Percentiles rank a stretch among this genome's conserved stretches.
Conservation (phyloP, 2,329 filamentous ascomycete species). For the Sporothrix pseudoabietina region DNA sequence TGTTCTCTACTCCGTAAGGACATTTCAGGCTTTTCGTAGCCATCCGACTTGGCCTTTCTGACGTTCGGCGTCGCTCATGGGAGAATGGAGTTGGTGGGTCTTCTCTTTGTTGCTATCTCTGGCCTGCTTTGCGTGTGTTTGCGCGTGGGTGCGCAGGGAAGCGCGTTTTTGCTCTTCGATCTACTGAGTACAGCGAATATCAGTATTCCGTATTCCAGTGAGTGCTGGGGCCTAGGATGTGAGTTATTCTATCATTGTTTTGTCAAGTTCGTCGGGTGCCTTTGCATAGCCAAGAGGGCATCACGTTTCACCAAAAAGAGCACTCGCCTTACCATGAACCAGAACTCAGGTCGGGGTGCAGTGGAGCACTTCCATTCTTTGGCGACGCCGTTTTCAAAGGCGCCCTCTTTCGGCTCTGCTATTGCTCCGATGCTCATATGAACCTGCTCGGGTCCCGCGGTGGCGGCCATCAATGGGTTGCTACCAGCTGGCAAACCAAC, state of each 20-base stretch:
- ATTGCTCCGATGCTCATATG: neutral
- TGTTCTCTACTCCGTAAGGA: neutral
- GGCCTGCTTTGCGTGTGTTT: neutral
- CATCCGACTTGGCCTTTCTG: neutral
- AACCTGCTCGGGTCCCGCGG: neutral
- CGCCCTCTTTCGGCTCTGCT: neutral
- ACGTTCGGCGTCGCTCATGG: neutral
- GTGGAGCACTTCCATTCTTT: neutral
- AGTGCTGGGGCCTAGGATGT: neutral
- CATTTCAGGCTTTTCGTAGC: neutral
- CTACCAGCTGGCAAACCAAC: neutral
- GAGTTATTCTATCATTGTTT: neutral
- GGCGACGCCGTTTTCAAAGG: neutral
- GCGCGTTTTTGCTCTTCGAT: neutral
- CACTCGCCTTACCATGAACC: neutral
- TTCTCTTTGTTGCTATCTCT: neutral
- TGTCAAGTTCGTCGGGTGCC: neutral
- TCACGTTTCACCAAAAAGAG: neutral
- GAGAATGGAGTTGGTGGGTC: neutral
- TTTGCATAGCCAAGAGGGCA: neutral
- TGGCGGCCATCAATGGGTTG: neutral
- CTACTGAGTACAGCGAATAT: neutral
- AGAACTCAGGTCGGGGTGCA: neutral
- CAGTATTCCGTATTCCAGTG: neutral
- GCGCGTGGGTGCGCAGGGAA: neutral